phyloP scores from a whole-genome alignment of 2,329 filamentous ascomycete genomes.

The Talaromyces marneffei region DNA sequence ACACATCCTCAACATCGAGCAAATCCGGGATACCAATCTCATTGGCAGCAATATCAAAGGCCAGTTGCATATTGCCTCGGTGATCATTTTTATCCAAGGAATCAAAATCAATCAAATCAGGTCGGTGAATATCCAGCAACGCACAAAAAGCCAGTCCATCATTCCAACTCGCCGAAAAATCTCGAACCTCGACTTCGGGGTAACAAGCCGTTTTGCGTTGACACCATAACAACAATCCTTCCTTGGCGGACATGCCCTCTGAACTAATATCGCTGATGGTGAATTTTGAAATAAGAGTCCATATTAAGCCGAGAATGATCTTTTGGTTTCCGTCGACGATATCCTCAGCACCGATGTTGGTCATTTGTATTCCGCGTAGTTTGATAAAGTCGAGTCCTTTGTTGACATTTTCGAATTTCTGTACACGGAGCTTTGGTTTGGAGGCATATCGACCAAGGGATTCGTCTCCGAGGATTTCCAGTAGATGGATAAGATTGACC shows the following conservation, averaged over 20 bases:
- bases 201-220: constrained; percentile 98
- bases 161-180: constrained; percentile 96
- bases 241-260: constrained; percentile 95
- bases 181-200: constrained; percentile 88
- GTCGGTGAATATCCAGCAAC: constrained; percentile 90
- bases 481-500: constrained; percentile 92
- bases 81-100: constrained; percentile 90
- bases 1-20: constrained; percentile 96
- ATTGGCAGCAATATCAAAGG: constrained; percentile 90
- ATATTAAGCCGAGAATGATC: constrained; percentile 94
- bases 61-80: constrained; percentile 93
- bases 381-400: constrained; percentile 91
- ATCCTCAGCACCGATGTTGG: constrained; percentile 96
- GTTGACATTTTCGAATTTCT: constrained; percentile 97
- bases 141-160: constrained; percentile 96
- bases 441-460: constrained; percentile 95
- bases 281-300: constrained; percentile 95
- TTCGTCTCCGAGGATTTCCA: constrained; percentile 91
- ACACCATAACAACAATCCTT: constrained; percentile 92
- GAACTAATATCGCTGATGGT: constrained; percentile 99
- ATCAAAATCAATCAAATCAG: constrained; percentile 96
- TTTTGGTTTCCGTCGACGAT: constrained; percentile 97
- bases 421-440: constrained; percentile 90
- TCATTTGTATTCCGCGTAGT: constrained; percentile 87
- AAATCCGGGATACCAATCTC: constrained; percentile 96